phyloP scores from a whole-genome alignment of 2,329 filamentous ascomycete genomes.

The Fusarium compactum region DNA sequence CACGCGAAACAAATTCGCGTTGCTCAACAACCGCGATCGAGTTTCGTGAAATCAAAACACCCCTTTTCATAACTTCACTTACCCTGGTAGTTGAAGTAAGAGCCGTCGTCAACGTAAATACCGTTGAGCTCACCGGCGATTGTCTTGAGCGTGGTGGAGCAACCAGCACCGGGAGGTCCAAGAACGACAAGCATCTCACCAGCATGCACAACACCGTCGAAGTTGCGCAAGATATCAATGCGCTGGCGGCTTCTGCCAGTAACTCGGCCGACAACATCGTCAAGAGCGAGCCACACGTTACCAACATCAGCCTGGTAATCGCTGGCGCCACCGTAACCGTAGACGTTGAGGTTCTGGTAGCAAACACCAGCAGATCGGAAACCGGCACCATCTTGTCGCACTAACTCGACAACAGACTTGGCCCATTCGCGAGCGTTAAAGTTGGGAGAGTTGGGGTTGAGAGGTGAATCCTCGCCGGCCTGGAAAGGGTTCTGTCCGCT shows the following conservation, averaged over 20 bases:
- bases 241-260: conserved; percentile 65
- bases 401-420: conserved; percentile 67
- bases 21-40: conserved; percentile 16
- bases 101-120: conserved; percentile 75
- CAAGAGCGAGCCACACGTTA: conserved; percentile 69
- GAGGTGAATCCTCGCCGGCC: conserved; percentile 60
- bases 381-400: conserved; percentile 63
- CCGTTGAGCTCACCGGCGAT: conserved; percentile 87
- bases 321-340: conserved; percentile 74
- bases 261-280: conserved; percentile 60
- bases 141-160: conserved; percentile 87
- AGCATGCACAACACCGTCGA: conserved; percentile 75
- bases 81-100: conserved; percentile 87
- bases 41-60: conserved; percentile 9
- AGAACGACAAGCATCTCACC: conserved; percentile 83
- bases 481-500: conserved; percentile 64
- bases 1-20: conserved; percentile 14
- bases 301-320: conserved; percentile 78
- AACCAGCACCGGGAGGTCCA: conserved; percentile 79
- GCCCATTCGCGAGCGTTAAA: conserved; percentile 71
- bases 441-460: conserved; percentile 65
- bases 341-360: conserved; percentile 76
- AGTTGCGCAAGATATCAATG: conserved; percentile 75
- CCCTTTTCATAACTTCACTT: conserved; percentile 38
- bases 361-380: conserved; percentile 73